phyloP scores from a whole-genome alignment of 2,329 filamentous ascomycete genomes.

The Beauveria brongniartii region DNA sequence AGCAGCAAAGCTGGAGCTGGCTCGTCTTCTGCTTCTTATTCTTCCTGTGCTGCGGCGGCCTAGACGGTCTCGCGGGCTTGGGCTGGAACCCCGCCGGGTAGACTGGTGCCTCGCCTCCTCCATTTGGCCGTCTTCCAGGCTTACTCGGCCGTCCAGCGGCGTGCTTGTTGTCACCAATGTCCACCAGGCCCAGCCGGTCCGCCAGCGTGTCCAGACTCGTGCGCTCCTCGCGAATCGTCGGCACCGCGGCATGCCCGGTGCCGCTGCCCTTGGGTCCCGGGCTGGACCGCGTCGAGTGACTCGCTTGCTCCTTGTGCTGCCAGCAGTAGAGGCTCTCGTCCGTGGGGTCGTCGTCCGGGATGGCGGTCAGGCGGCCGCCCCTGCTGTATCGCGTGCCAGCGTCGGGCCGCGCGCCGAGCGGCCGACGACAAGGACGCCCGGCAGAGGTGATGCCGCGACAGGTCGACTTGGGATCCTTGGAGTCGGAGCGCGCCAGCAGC shows the following conservation, averaged over 20 bases:
- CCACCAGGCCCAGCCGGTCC: constrained; percentile 67
- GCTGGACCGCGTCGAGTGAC: constrained; percentile 36
- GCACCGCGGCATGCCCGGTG: constrained; percentile 18
- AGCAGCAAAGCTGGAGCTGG: constrained; percentile 39
- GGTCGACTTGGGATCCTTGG: constrained; percentile 72
- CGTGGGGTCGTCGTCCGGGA: constrained; percentile 35
- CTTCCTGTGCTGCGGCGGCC: constrained; percentile 18
- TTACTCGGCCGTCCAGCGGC: constrained; percentile 14
- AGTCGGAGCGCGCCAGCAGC: constrained; percentile 69
- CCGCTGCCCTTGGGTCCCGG: constrained; percentile 32
- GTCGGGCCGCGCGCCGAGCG: constrained; percentile 35
- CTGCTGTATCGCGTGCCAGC: constrained; percentile 11
- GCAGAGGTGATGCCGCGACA: constrained; percentile 79
- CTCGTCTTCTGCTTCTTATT: constrained; percentile 22
- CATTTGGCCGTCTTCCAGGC: background rate
- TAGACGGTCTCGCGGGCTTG: background rate
- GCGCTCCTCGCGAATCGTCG: constrained; percentile 53
- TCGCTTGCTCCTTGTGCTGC: constrained; percentile 88
- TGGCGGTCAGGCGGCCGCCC: background rate
- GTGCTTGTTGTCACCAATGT: constrained; percentile 44
- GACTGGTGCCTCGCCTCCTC: background rate
- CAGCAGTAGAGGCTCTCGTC: constrained; percentile 73
- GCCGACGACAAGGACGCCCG: constrained; percentile 76
- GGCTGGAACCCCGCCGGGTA: background rate
- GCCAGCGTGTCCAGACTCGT: constrained; percentile 83